Evolutionary conservation across 805 yeast species (phyloP).

Genomic region (Metschnikowia shivogae): DNA sequence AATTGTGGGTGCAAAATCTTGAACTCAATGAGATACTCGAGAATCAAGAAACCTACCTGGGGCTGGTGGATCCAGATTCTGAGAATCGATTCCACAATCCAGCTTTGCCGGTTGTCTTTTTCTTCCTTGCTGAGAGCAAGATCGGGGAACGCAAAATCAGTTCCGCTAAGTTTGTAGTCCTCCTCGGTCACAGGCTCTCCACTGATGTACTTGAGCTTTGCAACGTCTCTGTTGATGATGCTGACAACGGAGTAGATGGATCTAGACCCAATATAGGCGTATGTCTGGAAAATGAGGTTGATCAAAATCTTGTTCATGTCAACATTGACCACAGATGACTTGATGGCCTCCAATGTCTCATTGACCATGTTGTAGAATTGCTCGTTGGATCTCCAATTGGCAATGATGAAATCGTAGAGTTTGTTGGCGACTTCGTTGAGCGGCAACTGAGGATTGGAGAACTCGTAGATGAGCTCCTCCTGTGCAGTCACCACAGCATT

Average conservation of each 20-base stretch:
- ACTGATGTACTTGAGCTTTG: slow-evolving; percentile 35
- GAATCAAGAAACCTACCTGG: slow-evolving; percentile 39
- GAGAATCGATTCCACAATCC: slow-evolving; percentile 38
- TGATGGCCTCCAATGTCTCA: slow-evolving; percentile 26
- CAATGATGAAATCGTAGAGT: slow-evolving; percentile 39
- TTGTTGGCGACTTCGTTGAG: slow-evolving; percentile 33
- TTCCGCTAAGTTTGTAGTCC: slow-evolving; percentile 25
- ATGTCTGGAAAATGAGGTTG: slow-evolving; percentile 61
- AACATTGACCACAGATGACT: slow-evolving; percentile 18
- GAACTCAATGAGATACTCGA: slow-evolving; percentile 41
- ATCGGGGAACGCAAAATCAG: slow-evolving; percentile 31
- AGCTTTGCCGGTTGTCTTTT: slow-evolving; percentile 26
- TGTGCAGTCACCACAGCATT: slow-evolving; percentile 28
- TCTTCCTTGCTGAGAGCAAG: slow-evolving; percentile 23
- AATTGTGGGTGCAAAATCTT: slow-evolving; percentile 28
- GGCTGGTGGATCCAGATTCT: slow-evolving; percentile 45
- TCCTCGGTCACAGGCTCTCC: slow-evolving; percentile 30
- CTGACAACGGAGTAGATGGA: slow-evolving; percentile 58
- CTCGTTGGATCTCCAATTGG: slow-evolving; percentile 37
- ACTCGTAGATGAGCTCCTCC: slow-evolving; percentile 36
- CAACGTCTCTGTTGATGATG: slow-evolving; percentile 37
- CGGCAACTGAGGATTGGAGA: slow-evolving; percentile 35
- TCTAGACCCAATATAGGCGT: slow-evolving; percentile 81
- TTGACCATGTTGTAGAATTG: slow-evolving; percentile 33
- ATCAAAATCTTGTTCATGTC: slow-evolving; percentile 39